Base-by-base conservation (phyloP, 768 basidiomycete species). In the Kockovaella imperatae region DNA sequence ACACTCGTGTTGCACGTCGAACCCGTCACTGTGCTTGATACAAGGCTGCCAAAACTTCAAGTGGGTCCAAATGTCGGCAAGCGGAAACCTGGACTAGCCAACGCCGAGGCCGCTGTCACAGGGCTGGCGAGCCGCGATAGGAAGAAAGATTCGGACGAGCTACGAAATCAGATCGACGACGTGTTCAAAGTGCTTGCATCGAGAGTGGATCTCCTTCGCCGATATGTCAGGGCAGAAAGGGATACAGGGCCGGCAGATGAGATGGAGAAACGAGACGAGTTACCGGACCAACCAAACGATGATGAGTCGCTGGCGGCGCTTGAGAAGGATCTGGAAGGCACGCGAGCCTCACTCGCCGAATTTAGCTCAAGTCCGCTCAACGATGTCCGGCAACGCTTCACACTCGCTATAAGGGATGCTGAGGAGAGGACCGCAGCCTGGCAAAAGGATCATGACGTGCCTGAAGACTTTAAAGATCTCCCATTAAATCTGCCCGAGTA, bases 21-120 rank as follows among this genome's bases (percentile, higher is more conserved):
- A 24, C 10, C 44, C 3, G 38, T 59, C 4, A 26, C 47, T 3
- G 49, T 62, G 2, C 40, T 63, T 11, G 59, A 67, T 32, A 52
- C 53, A 14, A 52, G 64, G 3, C 25, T 67, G 20, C 64, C 64
- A 2, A 63, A 67, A 42, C 25, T 67, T 10, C 64, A 67, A 44
- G 61, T 67, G 15, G 64, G 64, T 15, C 64, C 61, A 4, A 61
- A 61, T 40, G 55, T 67, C 2, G 21, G 52, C 5, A 63, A 63
- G 43, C 52, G 64, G 13, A 67, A 63, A 36, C 17, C 42, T 4
- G 64, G 61, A 1, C 38, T 8, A 15, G 20, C 20, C 14, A 21
- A 14, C 10, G 18, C 20, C 31, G 31, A 32, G n/a, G 31, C 31
- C 31, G 31, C 38, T 39, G 38, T n/a, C n/a, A n/a, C n/a, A n/a